Evolutionary conservation across 495 filamentous ascomycete genomes (phyloP), one percentile per base, ranked within the genome.

Genomic region (Terfezia claveryi): DNA sequence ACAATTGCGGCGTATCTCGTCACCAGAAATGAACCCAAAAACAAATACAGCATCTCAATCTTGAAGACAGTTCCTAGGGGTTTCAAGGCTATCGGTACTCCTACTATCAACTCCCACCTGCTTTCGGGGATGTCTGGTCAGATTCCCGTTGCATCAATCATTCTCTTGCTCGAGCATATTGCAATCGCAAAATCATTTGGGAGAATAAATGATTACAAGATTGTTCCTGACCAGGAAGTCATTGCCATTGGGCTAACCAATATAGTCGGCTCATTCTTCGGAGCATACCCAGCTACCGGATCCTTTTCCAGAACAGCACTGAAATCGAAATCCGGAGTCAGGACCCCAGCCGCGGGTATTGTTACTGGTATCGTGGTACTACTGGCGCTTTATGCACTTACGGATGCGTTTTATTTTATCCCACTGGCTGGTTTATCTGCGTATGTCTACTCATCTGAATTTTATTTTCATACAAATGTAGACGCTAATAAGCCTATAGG

Each of bases 171-270:
- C 53, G 74, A 76, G 60, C 74, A 75, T 58, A 75, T 75, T 23
- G 71, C 74, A 51, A 75, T 75, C 50, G 73, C 71, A 14, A 76
- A 76, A 57, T 73, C 71, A 7, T 76, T 75, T 51, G 74, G 73
- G 10, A 67, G 74, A 52, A 62, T 75, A 20, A 75, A 75, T 60
- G 73, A 74, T 62, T 76, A 76, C 58, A 70, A 72, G 58, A 74
- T 76, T 56, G 66, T 74, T 52, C 74, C 74, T 0, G 74, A 73
- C 1, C 73, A 76, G 53, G 74, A 76, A 54, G 64, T 76, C 10
- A 72, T 76, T 20, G 74, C 73, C 41, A 71, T 75, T 54, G 74
- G 73, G n/a, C 67, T 73, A 36, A 71, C 68, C 49, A 76, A 76
- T 53, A 59, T 75, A 36, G 62, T 75, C 41, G 74, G 72, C 4